phyloP scores from a whole-genome alignment of 306 rosid species.

The Benincasa hispida region DNA sequence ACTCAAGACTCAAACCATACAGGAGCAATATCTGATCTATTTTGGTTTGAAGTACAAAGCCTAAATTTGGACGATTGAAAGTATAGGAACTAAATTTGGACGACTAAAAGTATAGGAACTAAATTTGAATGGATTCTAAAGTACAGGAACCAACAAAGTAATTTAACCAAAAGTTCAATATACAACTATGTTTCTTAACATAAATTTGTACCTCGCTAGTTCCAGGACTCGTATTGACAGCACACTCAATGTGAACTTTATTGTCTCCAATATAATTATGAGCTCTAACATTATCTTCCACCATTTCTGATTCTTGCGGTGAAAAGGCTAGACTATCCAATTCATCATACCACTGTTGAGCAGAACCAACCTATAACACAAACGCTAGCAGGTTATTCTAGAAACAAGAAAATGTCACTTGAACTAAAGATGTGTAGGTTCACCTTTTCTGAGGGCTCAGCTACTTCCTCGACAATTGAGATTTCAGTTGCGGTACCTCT shows the following conservation, averaged over 20 bases:
- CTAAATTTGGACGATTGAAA: no score
- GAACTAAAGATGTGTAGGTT: background rate
- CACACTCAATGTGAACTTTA: conserved; percentile 24
- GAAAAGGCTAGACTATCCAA: conserved; percentile 57
- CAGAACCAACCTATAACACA: conserved; percentile 47
- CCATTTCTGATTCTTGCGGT: conserved; percentile 30
- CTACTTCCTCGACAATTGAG: conserved; percentile 30
- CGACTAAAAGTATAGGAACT: no score
- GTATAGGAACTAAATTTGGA: no score
- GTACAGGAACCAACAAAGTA: background rate
- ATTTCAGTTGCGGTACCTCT: conserved; percentile 72
- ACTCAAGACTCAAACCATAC: no score
- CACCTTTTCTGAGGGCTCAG: conserved; percentile 52
- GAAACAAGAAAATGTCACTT: conserved; percentile 4
- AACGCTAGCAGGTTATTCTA: conserved; percentile 12
- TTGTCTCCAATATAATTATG: conserved; percentile 23
- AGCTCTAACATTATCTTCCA: conserved; percentile 22
- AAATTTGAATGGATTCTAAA: no score
- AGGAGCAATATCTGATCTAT: no score
- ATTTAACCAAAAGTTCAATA: background rate
- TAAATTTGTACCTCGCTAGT: conserved; percentile 59
- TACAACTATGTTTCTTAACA: background rate
- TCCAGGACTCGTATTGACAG: conserved; percentile 73
- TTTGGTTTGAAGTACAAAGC: no score
- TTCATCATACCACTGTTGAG: conserved; percentile 82